A percentile compares a stretch with the other conserved stretches of the same genome.
These are phyloP conservation scores for Cornus florida DNA, from an alignment of 148 eudicot species.

Conservation along the genomic window DNA sequence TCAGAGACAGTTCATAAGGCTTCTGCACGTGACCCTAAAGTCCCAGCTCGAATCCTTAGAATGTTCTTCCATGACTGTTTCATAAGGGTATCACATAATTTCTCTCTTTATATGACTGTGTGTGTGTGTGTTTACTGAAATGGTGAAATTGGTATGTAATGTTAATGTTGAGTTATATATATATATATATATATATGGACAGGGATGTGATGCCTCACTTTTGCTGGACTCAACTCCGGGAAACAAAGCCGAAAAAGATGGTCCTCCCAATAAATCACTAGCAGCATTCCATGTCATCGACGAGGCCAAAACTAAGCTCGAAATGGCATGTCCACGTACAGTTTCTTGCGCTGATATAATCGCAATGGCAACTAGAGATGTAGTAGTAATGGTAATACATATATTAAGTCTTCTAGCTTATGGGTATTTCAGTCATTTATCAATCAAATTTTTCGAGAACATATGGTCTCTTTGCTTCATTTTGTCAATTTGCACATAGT, in stretches of 20 bases:
- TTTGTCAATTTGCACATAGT: background rate
- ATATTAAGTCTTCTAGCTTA: background rate
- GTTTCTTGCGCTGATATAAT: slow-evolving; percentile 74
- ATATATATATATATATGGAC: background rate
- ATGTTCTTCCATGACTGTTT: slow-evolving; percentile 82
- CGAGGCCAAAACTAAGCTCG: slow-evolving; percentile 60
- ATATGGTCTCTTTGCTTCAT: background rate
- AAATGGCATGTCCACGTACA: slow-evolving; percentile 54
- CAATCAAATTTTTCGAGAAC: too few relatives aligned
- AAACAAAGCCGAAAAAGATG: slow-evolving; percentile 79
- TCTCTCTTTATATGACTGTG: background rate
- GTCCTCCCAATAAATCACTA: slow-evolving; percentile 68
- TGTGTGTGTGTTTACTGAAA: background rate
- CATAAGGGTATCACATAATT: slow-evolving; percentile 41
- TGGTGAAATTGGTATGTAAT: background rate
- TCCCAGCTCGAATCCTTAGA: slow-evolving; percentile 65
- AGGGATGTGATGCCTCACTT: slow-evolving; percentile 82
- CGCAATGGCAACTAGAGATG: slow-evolving; percentile 69
- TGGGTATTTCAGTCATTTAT: background rate
- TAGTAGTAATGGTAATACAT: slow-evolving; percentile 48
- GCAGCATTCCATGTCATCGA: slow-evolving; percentile 68
- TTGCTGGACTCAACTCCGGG: slow-evolving; percentile 56
- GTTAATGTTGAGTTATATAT: too few relatives aligned
- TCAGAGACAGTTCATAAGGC: slow-evolving; percentile 50
- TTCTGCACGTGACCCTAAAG: slow-evolving; percentile 49